Percentiles rank a stretch among this genome's conserved stretches.
phyloP scores from a whole-genome alignment of 2,329 filamentous ascomycete species.

The Pseudocercospora cruenta region DNA sequence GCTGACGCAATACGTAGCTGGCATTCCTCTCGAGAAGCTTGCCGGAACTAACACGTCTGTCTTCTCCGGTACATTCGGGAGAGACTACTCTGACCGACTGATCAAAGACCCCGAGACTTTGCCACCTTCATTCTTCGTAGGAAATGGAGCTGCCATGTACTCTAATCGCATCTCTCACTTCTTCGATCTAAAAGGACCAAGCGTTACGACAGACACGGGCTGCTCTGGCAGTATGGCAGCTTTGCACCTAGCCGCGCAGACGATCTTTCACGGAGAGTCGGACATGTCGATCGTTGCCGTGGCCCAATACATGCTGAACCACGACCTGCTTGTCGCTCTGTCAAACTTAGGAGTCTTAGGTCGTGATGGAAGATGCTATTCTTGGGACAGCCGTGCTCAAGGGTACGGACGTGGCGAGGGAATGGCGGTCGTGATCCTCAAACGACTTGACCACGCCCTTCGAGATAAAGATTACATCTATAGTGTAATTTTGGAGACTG shows the following conservation, averaged over 20 bases:
- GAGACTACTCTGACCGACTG: too few relatives aligned
- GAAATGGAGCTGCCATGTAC: constrained; percentile 12
- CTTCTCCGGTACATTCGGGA: neutral
- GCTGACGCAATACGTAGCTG: neutral
- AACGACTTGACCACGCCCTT: constrained; percentile 38
- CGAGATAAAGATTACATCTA: constrained; percentile 27
- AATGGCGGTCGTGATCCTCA: constrained; percentile 36
- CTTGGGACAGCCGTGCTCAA: too few relatives aligned
- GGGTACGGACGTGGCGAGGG: too few relatives aligned
- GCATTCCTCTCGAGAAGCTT: constrained; percentile 9
- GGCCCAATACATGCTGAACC: too few relatives aligned
- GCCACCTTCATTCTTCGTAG: neutral
- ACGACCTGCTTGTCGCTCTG: too few relatives aligned
- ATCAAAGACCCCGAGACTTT: neutral
- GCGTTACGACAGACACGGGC: constrained; percentile 22
- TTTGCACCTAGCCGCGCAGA: constrained; percentile 36
- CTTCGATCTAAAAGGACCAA: constrained; percentile 22
- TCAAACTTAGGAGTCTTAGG: too few relatives aligned
- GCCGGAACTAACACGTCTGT: constrained; percentile 22
- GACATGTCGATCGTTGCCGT: neutral
- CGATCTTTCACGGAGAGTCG: constrained; percentile 31
- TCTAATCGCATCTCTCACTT: constrained; percentile 29
- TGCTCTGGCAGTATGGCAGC: constrained; percentile 32
- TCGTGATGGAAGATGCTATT: too few relatives aligned
- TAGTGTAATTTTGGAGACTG: too few relatives aligned